Percentiles rank a stretch among this genome's conserved stretches.
phyloP scores from a whole-genome alignment of 2,329 filamentous ascomycete species.

The Rhynchosporium graminicola region DNA sequence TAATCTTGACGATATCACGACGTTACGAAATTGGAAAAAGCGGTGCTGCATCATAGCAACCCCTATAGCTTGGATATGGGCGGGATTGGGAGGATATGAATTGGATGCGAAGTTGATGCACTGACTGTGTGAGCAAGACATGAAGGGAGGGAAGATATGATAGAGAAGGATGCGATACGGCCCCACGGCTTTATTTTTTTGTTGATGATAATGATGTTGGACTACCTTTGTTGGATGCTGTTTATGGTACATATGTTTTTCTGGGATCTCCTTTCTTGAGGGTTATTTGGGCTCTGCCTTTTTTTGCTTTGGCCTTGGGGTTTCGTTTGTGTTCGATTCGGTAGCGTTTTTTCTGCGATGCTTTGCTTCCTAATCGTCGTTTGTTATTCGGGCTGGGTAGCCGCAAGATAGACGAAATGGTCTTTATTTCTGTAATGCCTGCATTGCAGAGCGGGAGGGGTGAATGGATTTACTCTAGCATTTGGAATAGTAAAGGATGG shows the following conservation, averaged over 20 bases:
- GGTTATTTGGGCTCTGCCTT: background rate
- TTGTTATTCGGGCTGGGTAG: background rate
- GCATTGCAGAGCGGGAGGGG: background rate
- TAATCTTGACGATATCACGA: constrained; percentile 18
- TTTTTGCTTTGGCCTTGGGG: background rate
- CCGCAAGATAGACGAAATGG: too few species aligned
- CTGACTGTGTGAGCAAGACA: background rate
- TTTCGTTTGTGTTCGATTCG: constrained; percentile 15
- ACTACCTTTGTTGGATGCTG: constrained; percentile 12
- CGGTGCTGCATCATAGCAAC: constrained; percentile 2
- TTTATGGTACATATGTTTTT: constrained; percentile 17
- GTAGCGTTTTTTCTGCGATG: constrained; percentile 11
- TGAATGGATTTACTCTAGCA: too few species aligned
- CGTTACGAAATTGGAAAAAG: constrained; percentile 11
- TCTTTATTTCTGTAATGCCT: too few species aligned
- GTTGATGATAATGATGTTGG: constrained; percentile 25
- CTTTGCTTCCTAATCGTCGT: background rate
- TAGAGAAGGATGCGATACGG: constrained; percentile 15
- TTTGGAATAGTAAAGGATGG: too few species aligned
- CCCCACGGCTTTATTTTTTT: constrained; percentile 18
- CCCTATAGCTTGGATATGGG: constrained; percentile 7
- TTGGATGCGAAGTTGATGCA: background rate
- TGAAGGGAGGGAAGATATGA: constrained; percentile 8
- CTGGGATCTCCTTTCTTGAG: background rate
- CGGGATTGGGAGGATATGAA: constrained; percentile 6